Base-by-base conservation (phyloP, 1,139 yeast species). In the Taphrina pruni region DNA sequence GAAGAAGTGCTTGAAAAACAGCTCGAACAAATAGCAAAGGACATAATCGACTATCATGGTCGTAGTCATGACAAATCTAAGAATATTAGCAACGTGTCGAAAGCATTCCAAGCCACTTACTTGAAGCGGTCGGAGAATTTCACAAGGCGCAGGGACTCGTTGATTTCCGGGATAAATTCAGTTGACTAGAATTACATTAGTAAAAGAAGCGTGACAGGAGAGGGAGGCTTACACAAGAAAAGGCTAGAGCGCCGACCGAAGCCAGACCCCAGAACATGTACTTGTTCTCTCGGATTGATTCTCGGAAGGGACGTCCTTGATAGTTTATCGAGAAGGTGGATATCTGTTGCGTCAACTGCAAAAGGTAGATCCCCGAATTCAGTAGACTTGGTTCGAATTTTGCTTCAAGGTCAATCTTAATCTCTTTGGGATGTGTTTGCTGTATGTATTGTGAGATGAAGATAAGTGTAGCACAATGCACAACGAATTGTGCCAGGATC, bases 291-390 rank as follows among this genome's bases (percentile, higher is more conserved):
- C 84, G 83, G 75, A 94, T 89, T 72, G 92, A 87, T 81, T 95
- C 97, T 78, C 96, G 88, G 82, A 95, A 95, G 68, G 99, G 99
- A 74, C 89, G 87, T 65, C 99, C 99, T 81, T 91, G 97, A 79
- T 94, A 94, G 81, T 94, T 94, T 71, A 95, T 97, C 17, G 97
- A 97, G 82, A 94, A 94, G 0, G 99, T 94, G 12, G 97, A 90
- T 61, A 95, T 96, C 80, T 94, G 97, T 81, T 94, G 98, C 26
- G 97, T 96, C 75, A 94, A 84, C 80, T 93, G 98, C 72, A 94
- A 84, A 77, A 94, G 84, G 80, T 93, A 95, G 84, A 94, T 93
- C 75, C 97, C 98, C 43, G 99, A 94, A 81, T 95, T 95, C 77
- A 94, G 85, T 76, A 94, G 83, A 2, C 97, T 92, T 56, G 99